Base-by-base conservation (phyloP, 768 basidiomycete genomes). In the Coprinellus aureogranulatus region DNA sequence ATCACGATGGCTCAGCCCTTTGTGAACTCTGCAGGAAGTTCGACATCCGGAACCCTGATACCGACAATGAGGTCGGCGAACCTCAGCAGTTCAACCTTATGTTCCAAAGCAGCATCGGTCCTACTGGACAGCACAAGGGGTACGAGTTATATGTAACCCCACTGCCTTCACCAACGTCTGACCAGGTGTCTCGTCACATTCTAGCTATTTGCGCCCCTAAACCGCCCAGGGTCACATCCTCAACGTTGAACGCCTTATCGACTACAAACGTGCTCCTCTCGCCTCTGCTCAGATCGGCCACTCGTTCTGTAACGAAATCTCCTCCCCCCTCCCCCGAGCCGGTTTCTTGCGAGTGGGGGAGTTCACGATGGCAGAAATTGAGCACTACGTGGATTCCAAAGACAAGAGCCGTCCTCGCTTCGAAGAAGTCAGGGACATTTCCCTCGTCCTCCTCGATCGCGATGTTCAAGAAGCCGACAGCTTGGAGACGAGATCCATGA, bases 311-410 rank as follows among this genome's bases (percentile, higher is more conserved):
- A 99, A 99, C 70, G 97, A 98, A 71, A 98, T 99, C 64, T 95
- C 94, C 0, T n/a, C n/a, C n/a, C n/a, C n/a, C n/a, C n/a, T n/a
- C n/a, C 97, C 97, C 14, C 90, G 94, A 55, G 93, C 95, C 39
- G 97, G 97, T 53, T 81, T 99, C 40, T 82, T 99, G 47, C 94
- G 97, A 59, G 96, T 98, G 30, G 91, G 96, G 63, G 97, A 99
- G 72, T 99, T 98, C 77, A 97, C 93, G 10, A 97, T 98, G 96
- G 97, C 94, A 46, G 97, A 99, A 77, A 97, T 99, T 69, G 97
- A 99, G 75, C 97, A 99, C 77, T 99, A 79, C 62, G 97, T 99
- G 64, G 97, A 98, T 78, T 96, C 97, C 14, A 81, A 82, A 42
- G 87, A 97, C 77, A 99, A 98, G 77, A 75, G 72, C 4, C 97